Conservation (phyloP, 345 rosid species). For the Acer campestre region DNA sequence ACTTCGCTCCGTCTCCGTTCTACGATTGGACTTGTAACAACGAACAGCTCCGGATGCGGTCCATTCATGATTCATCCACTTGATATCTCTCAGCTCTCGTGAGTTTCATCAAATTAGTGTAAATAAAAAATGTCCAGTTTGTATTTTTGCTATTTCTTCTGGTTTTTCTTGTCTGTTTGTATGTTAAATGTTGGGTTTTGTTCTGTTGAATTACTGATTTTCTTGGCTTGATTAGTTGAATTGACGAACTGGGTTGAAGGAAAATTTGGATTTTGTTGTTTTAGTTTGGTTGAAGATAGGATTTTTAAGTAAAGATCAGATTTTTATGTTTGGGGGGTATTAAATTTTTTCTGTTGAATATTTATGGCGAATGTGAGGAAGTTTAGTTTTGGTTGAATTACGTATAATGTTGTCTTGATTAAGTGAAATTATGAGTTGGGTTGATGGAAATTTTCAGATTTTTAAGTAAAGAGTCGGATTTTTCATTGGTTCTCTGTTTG, state of each 20-base stretch:
- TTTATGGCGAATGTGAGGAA: not conserved
- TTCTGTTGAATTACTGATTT: not conserved
- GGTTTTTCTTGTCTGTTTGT: not conserved
- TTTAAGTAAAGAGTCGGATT: not conserved
- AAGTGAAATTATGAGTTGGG: not conserved
- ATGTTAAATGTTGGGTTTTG: not conserved
- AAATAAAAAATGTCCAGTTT: not conserved
- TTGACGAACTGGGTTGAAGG: too few relatives aligned
- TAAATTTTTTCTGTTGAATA: not conserved
- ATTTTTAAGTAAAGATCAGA: too few relatives aligned
- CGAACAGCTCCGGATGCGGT: too few relatives aligned
- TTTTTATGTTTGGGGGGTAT: not conserved
- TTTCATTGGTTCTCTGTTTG: not conserved
- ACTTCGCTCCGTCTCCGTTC: too few relatives aligned
- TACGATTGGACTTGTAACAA: too few relatives aligned
- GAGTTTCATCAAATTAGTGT: constrained; percentile 25
- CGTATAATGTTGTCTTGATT: not conserved
- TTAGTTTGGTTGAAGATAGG: too few relatives aligned
- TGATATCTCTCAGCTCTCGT: constrained; percentile 39
- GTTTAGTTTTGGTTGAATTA: not conserved
- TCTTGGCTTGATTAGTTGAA: too few relatives aligned
- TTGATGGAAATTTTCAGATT: not conserved
- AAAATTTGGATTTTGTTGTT: too few relatives aligned
- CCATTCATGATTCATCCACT: too few relatives aligned
- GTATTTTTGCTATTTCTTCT: not conserved